Evolutionary conservation across 1,284 basidiomycete species (phyloP).

Genomic region (Athelia sp.): DNA sequence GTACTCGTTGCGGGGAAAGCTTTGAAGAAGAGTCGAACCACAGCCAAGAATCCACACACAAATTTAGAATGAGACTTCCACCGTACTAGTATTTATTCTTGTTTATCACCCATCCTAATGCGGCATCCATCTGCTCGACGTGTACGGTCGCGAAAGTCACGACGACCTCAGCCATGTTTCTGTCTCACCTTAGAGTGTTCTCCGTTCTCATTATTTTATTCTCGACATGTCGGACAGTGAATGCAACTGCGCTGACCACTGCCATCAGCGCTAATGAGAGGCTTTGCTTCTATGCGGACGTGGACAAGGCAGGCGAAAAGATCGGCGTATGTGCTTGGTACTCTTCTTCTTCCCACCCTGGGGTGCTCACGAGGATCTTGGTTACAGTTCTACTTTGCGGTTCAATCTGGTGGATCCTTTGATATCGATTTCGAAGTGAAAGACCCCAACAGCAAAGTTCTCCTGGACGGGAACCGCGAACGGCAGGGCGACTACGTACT

Average conservation of each 20-base stretch:
- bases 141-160: background rate
- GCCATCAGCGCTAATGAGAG: constrained; percentile 82
- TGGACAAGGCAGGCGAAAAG: constrained; percentile 92
- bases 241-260: constrained; percentile 82
- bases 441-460: constrained; percentile 82
- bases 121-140: background rate
- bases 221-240: constrained; percentile 11
- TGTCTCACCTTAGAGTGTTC: constrained; percentile 15
- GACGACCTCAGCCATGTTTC: background rate
- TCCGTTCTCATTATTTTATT: constrained; percentile 17
- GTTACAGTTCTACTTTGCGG: constrained; percentile 44
- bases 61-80: too few relatives aligned
- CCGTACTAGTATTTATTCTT: background rate
- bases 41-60: too few relatives aligned
- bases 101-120: background rate
- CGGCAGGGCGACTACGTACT: constrained; percentile 97
- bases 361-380: constrained; percentile 56
- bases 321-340: constrained; percentile 59
- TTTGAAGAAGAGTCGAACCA: too few relatives aligned
- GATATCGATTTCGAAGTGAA: constrained; percentile 95
- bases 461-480: constrained; percentile 85
- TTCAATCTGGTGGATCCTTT: constrained; percentile 96
- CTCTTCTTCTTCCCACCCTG: background rate
- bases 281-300: constrained; percentile 93
- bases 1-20: too few relatives aligned